Base-by-base conservation (phyloP, 225 moss, liverwort and hornwort genomes). In the Polytrichum commune region DNA sequence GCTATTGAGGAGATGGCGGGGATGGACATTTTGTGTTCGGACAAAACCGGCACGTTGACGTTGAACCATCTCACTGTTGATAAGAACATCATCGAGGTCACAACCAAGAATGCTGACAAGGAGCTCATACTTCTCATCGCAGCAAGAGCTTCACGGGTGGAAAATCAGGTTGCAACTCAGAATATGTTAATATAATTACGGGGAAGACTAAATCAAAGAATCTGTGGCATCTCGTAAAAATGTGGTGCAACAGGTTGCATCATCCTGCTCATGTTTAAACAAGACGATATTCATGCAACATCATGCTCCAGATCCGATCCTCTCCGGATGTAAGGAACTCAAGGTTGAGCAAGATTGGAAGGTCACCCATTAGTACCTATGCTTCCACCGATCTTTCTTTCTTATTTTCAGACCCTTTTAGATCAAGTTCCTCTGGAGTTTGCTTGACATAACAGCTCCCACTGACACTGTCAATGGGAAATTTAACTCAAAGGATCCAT, bases 1-100 rank as follows among this genome's bases (percentile, higher is more conserved):
- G 91, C 91, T 5, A 87, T 89, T 26, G 91, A 92, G 63, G 89
- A 92, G 57, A 84, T 92, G 92, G 92, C 89, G 0, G 85, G 92
- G 33, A 92, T 92, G 91, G 91, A 91, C 55, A 85, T 91, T 55
- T 68, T 89, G 9, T 91, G 91, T 73, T 87, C 89, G 1, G 89
- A 92, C 56, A 92, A 92, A 76, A 92, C 87, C 22, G 91, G 91
- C n/a, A 92, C 91, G 23, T 68, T 92, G 22, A 92, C 91, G 0
- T 69, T 89, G 35, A 92, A 92, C 70, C 68, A 76, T 53, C 83
- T 92, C 10, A 87, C 89, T 7, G 83, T 92, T 1, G 91, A 92
- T 28, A 85, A 87, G 65, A 66, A 76, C 32, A 75, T 87, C 28
- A 87, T 92, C 54, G 91, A 92, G 24, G 81, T 85, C 26, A 10